Base-by-base conservation (phyloP, 1,284 basidiomycete species). In the Golubevia pallescens region DNA sequence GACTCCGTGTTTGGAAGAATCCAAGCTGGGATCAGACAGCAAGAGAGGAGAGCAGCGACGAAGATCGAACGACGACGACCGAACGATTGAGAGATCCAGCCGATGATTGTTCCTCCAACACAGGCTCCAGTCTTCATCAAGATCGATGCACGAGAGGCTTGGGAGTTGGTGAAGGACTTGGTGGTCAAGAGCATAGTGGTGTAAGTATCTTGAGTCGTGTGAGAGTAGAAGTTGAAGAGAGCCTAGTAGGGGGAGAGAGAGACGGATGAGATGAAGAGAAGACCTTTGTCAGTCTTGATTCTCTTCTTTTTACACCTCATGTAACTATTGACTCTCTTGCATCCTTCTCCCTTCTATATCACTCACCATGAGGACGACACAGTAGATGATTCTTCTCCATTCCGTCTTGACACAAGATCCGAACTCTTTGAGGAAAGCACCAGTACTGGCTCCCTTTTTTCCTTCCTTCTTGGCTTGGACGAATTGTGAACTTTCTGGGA, bases 401-500 rank as follows among this genome's bases (percentile, higher is more conserved):
- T 74, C 66, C 38, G 61, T 59, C 42, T 63, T 66, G 52, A 76
- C 51, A 65, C 71, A 67, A 20, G 19, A 42, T 1, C 19, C 21
- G 53, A 75, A 68, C 14, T 55, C 24, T 8, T 62, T 65, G 51
- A 64, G 23, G 65, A 76, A 78, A 57, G 64, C 62, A 62, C 68
- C 62, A 58, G 73, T 74, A 42, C 66, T 58, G 19, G 62, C 32
- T 23, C 76, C 72, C 60, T 69, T 70, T 7, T 38, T 57, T 58
- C 51, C 57, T 4, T 60, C 34, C 58, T 69, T 66, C 55, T 65
- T 69, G n/a, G 69, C 67, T 58, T 77, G 67, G 60, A 70, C 60
- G 63, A 77, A 78, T 64, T 75, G 76, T 58, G 64, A 65, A 59
- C 74, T 77, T 61, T 78, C 76, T 56, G 75, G 75, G 61, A 74